Percentiles rank a stretch among this genome's conserved stretches.
Conservation (phyloP, 2,329 filamentous ascomycete species). For the Penicillium carneum region DNA sequence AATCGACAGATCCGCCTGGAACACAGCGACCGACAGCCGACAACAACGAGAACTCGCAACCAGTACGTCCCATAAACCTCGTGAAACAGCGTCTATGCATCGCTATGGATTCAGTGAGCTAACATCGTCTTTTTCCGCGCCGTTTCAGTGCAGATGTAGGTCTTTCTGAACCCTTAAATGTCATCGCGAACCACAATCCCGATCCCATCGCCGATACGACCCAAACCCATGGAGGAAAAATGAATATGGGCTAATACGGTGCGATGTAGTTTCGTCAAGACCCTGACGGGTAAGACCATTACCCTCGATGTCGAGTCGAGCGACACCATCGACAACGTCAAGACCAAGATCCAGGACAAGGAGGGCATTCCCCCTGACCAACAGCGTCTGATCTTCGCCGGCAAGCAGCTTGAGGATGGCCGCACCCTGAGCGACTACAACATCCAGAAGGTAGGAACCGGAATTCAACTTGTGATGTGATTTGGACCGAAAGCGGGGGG, state of each 20-base stretch:
- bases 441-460: slow-evolving; percentile 86
- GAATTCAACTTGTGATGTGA: slow-evolving; percentile 15
- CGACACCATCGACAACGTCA: slow-evolving; percentile 99
- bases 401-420: slow-evolving; percentile 99
- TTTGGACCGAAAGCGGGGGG: slow-evolving; percentile 16
- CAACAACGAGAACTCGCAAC: slow-evolving; percentile 56
- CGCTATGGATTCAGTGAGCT: slow-evolving; percentile 48
- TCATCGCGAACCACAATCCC: slow-evolving; percentile 33
- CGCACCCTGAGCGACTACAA: slow-evolving; percentile 97
- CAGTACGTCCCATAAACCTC: slow-evolving; percentile 50
- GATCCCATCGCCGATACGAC: slow-evolving; percentile 29
- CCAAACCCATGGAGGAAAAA: slow-evolving; percentile 26
- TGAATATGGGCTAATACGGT: slow-evolving; percentile 37
- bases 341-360: slow-evolving; percentile 99
- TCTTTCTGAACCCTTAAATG: slow-evolving; percentile 44
- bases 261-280: slow-evolving; percentile 91
- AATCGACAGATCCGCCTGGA: slow-evolving; percentile 47
- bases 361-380: slow-evolving; percentile 98
- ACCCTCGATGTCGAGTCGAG: slow-evolving; percentile 99
- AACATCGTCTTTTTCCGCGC: slow-evolving; percentile 52
- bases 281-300: slow-evolving; percentile 99
- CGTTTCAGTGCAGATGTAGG: slow-evolving; percentile 87
- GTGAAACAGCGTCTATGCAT: slow-evolving; percentile 24
- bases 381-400: slow-evolving; percentile 97
- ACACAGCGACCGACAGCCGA: slow-evolving; percentile 52